These are phyloP conservation scores for Boletus eberwhitei DNA, from an alignment of 768 basidiomycete genomes.

Conservation along the genomic window DNA sequence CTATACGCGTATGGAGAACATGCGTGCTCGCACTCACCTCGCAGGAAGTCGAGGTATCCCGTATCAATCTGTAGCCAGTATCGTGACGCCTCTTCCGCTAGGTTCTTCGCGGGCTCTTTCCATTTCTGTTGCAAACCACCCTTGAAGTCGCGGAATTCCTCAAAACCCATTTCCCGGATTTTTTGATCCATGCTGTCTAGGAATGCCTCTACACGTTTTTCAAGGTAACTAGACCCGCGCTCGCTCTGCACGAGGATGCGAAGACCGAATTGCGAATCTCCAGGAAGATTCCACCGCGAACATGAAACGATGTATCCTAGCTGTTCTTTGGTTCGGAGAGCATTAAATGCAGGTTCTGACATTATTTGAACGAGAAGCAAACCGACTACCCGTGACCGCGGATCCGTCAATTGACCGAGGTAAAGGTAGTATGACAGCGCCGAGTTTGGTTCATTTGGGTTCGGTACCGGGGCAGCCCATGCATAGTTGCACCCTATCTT, in stretches of 20 bases:
- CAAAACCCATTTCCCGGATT: slow-evolving; percentile 65
- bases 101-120: slow-evolving; percentile 85
- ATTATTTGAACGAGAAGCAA: slow-evolving; percentile 80
- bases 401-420: slow-evolving; percentile 66
- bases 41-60: slow-evolving; percentile 83
- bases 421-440: slow-evolving; percentile 83
- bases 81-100: slow-evolving; percentile 71
- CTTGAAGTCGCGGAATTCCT: slow-evolving; percentile 78
- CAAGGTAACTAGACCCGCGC: slow-evolving; percentile 72
- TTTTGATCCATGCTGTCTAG: slow-evolving; percentile 66
- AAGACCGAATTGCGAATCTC: slow-evolving; percentile 71
- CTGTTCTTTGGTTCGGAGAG: slow-evolving; percentile 91
- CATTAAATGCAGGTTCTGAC: slow-evolving; percentile 88
- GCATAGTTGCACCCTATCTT: slow-evolving; percentile 64
- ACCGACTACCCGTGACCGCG: slow-evolving; percentile 60
- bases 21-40: slow-evolving; percentile 51
- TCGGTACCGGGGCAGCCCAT: slow-evolving; percentile 65
- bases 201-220: slow-evolving; percentile 87
- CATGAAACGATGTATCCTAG: slow-evolving; percentile 88
- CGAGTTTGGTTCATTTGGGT: slow-evolving; percentile 84
- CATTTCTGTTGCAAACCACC: slow-evolving; percentile 73
- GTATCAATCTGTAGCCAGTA: slow-evolving; percentile 71
- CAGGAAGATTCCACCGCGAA: slow-evolving; percentile 51
- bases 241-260: slow-evolving; percentile 90
- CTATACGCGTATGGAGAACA: not conserved